Conservation (phyloP, 2,329 filamentous ascomycete genomes). For the Botrytis elliptica region DNA sequence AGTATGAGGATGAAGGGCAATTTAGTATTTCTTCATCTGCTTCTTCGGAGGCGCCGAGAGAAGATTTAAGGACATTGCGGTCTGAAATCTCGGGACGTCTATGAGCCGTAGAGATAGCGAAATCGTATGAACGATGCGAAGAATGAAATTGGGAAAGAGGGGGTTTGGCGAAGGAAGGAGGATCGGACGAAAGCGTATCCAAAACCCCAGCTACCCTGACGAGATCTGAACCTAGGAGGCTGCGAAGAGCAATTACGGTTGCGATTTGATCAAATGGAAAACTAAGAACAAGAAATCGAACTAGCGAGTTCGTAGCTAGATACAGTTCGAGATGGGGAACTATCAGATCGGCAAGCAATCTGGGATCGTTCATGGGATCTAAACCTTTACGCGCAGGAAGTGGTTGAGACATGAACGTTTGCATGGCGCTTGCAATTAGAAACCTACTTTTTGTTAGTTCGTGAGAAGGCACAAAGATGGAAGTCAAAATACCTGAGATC, state of each 20-base stretch:
- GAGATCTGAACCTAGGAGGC: constrained; percentile 54
- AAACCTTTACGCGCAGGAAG: constrained; percentile 50
- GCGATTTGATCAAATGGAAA: constrained; percentile 57
- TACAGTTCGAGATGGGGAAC: constrained; percentile 62
- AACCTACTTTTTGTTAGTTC: constrained; percentile 45
- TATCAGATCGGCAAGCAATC: constrained; percentile 56
- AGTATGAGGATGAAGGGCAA: constrained; percentile 31
- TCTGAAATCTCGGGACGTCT: neutral
- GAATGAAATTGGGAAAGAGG: constrained; percentile 24
- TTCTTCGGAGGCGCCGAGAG: neutral
- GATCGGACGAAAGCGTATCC: constrained; percentile 33
- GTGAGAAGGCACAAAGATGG: constrained; percentile 15
- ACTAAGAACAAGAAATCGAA: constrained; percentile 58
- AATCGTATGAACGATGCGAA: constrained; percentile 24
- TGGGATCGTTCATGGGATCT: constrained; percentile 53
- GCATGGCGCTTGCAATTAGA: constrained; percentile 60
- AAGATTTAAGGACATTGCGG: constrained; percentile 5
- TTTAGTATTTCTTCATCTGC: neutral
- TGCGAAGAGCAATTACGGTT: constrained; percentile 57
- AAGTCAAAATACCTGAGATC: constrained; percentile 52
- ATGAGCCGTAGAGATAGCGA: constrained; percentile 16
- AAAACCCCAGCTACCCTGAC: constrained; percentile 60
- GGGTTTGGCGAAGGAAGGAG: constrained; percentile 28
- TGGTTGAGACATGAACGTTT: constrained; percentile 52
- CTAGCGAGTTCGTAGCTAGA: constrained; percentile 51